Conservation (phyloP, 164 flowering plant species). For the Macadamia integrifolia region DNA sequence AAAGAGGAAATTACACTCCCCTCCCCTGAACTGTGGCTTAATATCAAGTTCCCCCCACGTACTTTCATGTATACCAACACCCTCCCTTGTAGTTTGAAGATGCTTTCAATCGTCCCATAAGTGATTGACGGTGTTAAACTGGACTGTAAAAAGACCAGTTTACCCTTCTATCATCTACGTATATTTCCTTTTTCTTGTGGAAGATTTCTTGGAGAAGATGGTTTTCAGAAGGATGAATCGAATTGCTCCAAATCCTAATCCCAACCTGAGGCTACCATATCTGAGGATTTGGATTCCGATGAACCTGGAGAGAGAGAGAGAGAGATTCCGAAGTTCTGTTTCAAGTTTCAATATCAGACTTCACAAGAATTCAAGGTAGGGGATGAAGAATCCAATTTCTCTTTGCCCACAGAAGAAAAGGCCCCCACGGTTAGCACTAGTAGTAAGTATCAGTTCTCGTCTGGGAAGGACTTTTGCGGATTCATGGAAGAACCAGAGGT, state of each 20-base stretch:
- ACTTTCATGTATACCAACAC: too few species aligned
- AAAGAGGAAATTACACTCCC: too few species aligned
- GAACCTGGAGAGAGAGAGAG: constrained; percentile 30
- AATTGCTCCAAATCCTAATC: neutral
- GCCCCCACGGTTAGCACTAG: constrained; percentile 9
- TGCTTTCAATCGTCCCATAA: too few species aligned
- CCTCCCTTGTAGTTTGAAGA: too few species aligned
- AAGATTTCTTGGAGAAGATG: constrained; percentile 5
- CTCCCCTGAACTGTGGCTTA: too few species aligned
- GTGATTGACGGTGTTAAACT: too few species aligned
- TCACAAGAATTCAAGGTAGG: constrained; percentile 35
- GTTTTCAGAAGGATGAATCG: neutral
- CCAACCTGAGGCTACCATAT: constrained; percentile 14
- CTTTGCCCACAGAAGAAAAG: constrained; percentile 1
- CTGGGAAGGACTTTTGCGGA: constrained; percentile 25
- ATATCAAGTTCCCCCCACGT: too few species aligned
- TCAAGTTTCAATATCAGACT: constrained; percentile 49
- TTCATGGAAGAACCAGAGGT: constrained; percentile 34
- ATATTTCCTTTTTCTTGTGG: too few species aligned
- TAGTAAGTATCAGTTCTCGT: constrained; percentile 24
- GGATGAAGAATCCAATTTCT: constrained; percentile 10
- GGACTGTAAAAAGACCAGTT: too few species aligned
- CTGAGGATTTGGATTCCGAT: constrained; percentile 17
- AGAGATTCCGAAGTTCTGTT: constrained; percentile 28
- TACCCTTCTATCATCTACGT: too few species aligned